Conservation (phyloP, 1,139 yeast species). For the Hyphopichia khmerensis region DNA sequence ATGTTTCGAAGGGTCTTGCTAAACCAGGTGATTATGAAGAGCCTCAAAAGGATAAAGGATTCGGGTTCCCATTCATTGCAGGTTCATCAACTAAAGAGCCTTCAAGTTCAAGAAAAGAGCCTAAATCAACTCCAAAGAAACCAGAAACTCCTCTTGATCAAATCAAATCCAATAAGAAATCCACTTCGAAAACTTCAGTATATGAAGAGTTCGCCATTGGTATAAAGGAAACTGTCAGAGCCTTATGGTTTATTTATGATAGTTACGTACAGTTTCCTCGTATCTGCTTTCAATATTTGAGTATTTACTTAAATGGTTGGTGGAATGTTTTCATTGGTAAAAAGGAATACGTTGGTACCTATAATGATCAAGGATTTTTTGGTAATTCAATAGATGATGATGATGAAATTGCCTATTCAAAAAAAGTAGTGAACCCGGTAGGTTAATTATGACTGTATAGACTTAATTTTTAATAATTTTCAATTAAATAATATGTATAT, state of each 20-base stretch:
- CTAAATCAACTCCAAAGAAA: slow-evolving; percentile 1
- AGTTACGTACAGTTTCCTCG: slow-evolving; percentile 75
- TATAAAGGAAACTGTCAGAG: slow-evolving; percentile 55
- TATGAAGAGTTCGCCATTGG: slow-evolving; percentile 54
- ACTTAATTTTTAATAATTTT: too few species aligned
- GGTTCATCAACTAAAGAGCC: slow-evolving; percentile 7
- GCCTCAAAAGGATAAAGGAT: slow-evolving; percentile 24
- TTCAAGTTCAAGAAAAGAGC: neutral
- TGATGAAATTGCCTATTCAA: slow-evolving; percentile 4
- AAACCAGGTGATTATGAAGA: slow-evolving; percentile 45
- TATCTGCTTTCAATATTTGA: slow-evolving; percentile 48
- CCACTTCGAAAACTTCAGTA: slow-evolving; percentile 12
- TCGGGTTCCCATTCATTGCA: slow-evolving; percentile 42
- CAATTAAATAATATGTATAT: too few species aligned
- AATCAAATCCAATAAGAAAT: slow-evolving; percentile 8
- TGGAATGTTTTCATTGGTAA: slow-evolving; percentile 81
- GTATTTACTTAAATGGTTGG: slow-evolving; percentile 50
- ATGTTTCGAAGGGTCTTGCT: slow-evolving; percentile 39
- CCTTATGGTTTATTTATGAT: slow-evolving; percentile 60
- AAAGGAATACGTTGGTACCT: slow-evolving; percentile 11
- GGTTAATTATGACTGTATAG: too few species aligned
- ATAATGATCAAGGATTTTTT: slow-evolving; percentile 2
- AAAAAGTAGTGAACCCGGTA: neutral
- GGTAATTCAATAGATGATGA: neutral
- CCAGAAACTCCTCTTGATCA: slow-evolving; percentile 2